Evolutionary conservation across 257 asterid species (phyloP).

Genomic region (Voacanga thouarsii): DNA sequence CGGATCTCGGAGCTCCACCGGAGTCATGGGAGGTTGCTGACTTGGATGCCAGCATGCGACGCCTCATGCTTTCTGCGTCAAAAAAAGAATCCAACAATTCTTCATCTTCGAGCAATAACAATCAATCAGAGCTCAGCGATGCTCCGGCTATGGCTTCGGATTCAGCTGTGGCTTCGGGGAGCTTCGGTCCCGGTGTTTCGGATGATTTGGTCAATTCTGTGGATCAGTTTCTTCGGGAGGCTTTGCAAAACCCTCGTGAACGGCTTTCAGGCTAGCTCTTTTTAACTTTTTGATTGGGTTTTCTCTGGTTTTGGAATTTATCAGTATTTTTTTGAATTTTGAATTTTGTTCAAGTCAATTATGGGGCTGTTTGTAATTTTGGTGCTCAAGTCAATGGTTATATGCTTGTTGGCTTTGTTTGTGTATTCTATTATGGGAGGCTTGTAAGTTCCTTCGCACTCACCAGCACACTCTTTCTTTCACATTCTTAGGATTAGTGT

Average conservation of each 20-base stretch:
- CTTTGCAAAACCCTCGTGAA: slow-evolving; percentile 97
- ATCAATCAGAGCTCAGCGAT: slow-evolving; percentile 43
- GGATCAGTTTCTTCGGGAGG: slow-evolving; percentile 94
- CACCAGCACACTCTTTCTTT: background rate
- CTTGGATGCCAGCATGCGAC: slow-evolving; percentile 81
- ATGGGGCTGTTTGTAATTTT: background rate
- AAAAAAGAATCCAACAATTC: slow-evolving; percentile 37
- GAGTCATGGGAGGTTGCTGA: slow-evolving; percentile 99
- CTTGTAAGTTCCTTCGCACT: background rate
- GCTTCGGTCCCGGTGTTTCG: slow-evolving; percentile 28
- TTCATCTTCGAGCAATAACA: slow-evolving; percentile 26
- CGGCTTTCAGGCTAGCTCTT: slow-evolving; percentile 79
- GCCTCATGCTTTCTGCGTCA: slow-evolving; percentile 65
- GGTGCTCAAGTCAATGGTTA: background rate
- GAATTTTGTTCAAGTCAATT: background rate
- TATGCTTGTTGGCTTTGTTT: background rate
- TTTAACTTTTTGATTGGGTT: background rate
- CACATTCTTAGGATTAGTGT: background rate
- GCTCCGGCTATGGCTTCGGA: slow-evolving; percentile 19
- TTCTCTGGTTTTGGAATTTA: background rate
- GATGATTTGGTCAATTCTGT: slow-evolving; percentile 73
- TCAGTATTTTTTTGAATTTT: background rate
- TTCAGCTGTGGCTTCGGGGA: slow-evolving; percentile 14
- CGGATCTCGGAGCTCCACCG: slow-evolving; percentile 63
- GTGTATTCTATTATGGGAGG: background rate